phyloP scores from a whole-genome alignment of 164 flowering plant genomes.

The Aristolochia contorta region DNA sequence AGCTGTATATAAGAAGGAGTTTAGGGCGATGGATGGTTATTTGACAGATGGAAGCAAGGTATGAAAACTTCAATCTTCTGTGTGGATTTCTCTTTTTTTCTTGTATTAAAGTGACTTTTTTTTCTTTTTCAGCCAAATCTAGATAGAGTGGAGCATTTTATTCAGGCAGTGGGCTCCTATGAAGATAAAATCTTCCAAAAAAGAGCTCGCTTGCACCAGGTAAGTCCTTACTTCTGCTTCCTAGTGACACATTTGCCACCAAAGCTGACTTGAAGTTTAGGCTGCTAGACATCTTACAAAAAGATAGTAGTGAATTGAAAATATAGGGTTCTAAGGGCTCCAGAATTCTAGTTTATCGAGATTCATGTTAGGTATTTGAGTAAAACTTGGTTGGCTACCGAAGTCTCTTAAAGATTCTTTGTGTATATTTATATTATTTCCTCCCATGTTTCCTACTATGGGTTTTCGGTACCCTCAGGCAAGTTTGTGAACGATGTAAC shows the following conservation, averaged over 20 bases:
- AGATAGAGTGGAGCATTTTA: constrained; percentile 72
- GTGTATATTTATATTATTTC: no score
- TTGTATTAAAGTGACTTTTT: not conserved
- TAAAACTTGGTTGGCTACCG: no score
- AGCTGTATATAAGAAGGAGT: constrained; percentile 87
- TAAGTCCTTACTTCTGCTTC: constrained; percentile 8
- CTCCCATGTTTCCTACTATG: not conserved
- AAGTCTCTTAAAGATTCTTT: no score
- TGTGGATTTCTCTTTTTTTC: not conserved
- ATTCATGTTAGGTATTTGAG: no score
- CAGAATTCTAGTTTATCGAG: no score
- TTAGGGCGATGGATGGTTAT: constrained; percentile 66
- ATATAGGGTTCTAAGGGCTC: no score
- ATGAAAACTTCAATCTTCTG: constrained; percentile 5
- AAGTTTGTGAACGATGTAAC: not conserved
- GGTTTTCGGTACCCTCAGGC: no score
- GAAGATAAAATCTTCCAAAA: constrained; percentile 93
- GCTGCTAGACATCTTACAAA: no score
- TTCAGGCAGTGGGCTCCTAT: constrained; percentile 89
- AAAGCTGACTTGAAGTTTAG: not conserved
- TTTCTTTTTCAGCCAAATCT: constrained; percentile 53
- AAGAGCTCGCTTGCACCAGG: constrained; percentile 84
- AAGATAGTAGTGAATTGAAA: no score
- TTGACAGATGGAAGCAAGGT: constrained; percentile 82
- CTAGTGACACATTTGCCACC: not conserved